Evolutionary conservation across 108 stramenopile genomes (phyloP).

Genomic region (Cyclotella kingstonii): DNA sequence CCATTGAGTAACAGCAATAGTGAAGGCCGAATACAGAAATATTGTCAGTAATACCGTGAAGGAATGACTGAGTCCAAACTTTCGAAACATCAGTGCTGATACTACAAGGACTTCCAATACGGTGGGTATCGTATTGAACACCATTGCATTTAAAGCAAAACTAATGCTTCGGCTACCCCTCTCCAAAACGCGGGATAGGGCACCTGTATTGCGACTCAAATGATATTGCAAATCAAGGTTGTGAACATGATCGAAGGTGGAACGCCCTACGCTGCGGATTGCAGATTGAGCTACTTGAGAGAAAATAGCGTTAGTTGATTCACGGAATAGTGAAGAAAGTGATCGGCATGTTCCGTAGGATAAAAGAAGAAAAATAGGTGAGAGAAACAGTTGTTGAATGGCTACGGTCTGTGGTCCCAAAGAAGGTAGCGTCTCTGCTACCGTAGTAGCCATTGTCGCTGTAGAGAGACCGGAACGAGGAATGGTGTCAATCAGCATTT

Average conservation of each 20-base stretch:
- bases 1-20: slow-evolving; percentile 94
- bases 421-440: neutral
- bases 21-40: slow-evolving; percentile 84
- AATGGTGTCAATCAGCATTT: slow-evolving; percentile 26
- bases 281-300: slow-evolving; percentile 27
- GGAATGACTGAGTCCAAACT: slow-evolving; percentile 84
- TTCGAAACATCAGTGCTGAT: slow-evolving; percentile 74
- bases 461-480: neutral
- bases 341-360: slow-evolving; percentile 21
- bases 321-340: slow-evolving; percentile 21
- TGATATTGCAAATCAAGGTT: slow-evolving; percentile 90
- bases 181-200: slow-evolving; percentile 85
- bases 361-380: slow-evolving; percentile 19
- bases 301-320: slow-evolving; percentile 22
- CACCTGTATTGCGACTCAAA: slow-evolving; percentile 87
- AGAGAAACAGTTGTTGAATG: neutral
- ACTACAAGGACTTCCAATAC: slow-evolving; percentile 92
- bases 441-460: neutral
- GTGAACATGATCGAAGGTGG: slow-evolving; percentile 93
- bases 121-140: slow-evolving; percentile 97
- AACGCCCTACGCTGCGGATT: slow-evolving; percentile 69
- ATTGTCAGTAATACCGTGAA: slow-evolving; percentile 86
- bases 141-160: slow-evolving; percentile 92
- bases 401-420: neutral
- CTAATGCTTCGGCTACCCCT: slow-evolving; percentile 91